A percentile compares a stretch with the other conserved stretches of the same genome.
Evolutionary conservation across 768 basidiomycete genomes (phyloP).

Genomic region (Coprinopsis sp.): DNA sequence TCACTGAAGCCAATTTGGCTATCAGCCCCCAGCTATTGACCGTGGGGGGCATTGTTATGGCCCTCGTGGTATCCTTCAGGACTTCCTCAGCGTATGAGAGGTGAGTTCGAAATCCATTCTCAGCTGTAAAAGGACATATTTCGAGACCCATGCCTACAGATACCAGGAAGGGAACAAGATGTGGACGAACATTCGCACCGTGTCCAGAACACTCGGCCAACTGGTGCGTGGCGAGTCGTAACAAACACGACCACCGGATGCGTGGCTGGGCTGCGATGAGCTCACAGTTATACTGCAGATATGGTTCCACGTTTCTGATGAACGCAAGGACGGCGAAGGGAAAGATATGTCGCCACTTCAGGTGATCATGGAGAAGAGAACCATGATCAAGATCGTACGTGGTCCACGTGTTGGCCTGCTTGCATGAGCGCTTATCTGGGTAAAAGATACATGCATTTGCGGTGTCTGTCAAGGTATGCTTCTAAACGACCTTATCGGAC

Average conservation of each 20-base stretch:
- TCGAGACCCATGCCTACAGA: neutral
- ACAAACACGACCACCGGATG: neutral
- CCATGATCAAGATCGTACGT: slow-evolving; percentile 54
- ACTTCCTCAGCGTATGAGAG: slow-evolving; percentile 44
- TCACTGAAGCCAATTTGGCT: slow-evolving; percentile 37
- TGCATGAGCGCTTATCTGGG: neutral
- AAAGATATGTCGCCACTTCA: slow-evolving; percentile 25
- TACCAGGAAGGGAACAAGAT: slow-evolving; percentile 44
- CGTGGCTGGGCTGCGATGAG: neutral
- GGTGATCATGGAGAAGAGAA: slow-evolving; percentile 62
- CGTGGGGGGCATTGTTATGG: slow-evolving; percentile 69
- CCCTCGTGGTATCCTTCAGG: slow-evolving; percentile 55
- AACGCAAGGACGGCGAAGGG: slow-evolving; percentile 22
- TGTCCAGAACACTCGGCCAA: slow-evolving; percentile 49
- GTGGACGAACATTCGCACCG: slow-evolving; percentile 52
- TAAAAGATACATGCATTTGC: slow-evolving; percentile 57
- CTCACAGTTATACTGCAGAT: slow-evolving; percentile 24
- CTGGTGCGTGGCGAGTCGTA: slow-evolving; percentile 32
- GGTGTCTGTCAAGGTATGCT: slow-evolving; percentile 50
- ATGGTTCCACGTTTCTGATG: slow-evolving; percentile 46
- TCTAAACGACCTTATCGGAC: neutral
- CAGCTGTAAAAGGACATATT: neutral
- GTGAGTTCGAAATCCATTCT: slow-evolving; percentile 24
- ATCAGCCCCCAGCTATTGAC: slow-evolving; percentile 52
- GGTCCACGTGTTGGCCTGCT: neutral